phyloP scores from a whole-genome alignment of 176 grass and related monocot species.

The Leersia perrieri region DNA sequence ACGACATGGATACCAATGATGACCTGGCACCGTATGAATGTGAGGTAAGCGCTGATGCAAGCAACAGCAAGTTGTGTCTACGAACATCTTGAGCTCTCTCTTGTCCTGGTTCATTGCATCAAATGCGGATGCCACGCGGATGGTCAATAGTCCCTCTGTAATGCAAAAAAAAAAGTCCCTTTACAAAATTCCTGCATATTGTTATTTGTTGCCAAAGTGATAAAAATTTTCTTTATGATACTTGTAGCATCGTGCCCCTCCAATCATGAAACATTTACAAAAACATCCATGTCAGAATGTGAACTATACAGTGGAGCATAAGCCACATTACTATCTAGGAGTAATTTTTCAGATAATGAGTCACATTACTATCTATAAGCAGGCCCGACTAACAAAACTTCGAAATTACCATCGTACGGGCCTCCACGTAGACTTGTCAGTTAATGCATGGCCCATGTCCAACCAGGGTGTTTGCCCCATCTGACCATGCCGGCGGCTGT shows the following conservation, averaged over 20 bases:
- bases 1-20: not conserved
- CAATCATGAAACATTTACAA: too few relatives aligned
- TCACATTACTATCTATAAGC: too few relatives aligned
- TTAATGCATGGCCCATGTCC: not conserved
- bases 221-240: too few relatives aligned
- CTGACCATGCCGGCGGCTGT: not conserved
- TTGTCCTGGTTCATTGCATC: not conserved
- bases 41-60: slow-evolving; percentile 29
- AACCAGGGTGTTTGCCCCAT: not conserved
- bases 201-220: too few relatives aligned
- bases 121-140: not conserved
- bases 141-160: not conserved
- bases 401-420: not conserved
- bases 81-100: not conserved
- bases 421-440: too few relatives aligned
- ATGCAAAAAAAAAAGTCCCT: not conserved
- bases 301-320: too few relatives aligned
- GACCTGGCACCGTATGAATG: not conserved
- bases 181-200: not conserved
- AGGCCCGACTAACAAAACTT: too few relatives aligned
- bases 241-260: too few relatives aligned
- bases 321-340: too few relatives aligned
- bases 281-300: too few relatives aligned
- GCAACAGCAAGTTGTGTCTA: not conserved
- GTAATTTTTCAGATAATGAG: too few relatives aligned